These are phyloP conservation scores for Rhodotorula babjevae DNA, from an alignment of 768 basidiomycete genomes.

Conservation along the genomic window DNA sequence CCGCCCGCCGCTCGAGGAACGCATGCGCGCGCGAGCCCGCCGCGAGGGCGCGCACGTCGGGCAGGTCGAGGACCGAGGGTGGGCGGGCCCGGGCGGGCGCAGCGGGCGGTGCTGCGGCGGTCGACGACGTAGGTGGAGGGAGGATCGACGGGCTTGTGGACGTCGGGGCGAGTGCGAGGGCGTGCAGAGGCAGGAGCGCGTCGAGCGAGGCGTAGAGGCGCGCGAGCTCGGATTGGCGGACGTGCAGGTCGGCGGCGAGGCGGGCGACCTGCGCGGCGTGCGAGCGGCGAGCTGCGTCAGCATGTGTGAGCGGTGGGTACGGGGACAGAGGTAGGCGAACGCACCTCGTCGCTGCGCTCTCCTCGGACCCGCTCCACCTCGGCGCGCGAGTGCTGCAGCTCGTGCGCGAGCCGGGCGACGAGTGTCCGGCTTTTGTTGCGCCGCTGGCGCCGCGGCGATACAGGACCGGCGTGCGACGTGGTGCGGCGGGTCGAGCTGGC, in stretches of 20 bases:
- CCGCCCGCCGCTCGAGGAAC: not conserved
- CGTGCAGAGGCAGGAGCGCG: not conserved
- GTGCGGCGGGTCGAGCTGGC: not conserved
- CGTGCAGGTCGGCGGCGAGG: not conserved
- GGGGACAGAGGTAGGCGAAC: not conserved
- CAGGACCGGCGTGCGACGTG: not conserved
- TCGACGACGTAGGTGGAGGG: not conserved
- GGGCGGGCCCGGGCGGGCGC: too few species aligned
- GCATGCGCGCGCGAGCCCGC: conserved; percentile 1
- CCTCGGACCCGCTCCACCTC: not conserved
- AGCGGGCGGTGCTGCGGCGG: not conserved
- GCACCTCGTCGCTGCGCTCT: conserved; percentile 1
- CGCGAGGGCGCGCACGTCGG: not conserved
- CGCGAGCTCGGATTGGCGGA: not conserved
- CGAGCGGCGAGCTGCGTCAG: too few species aligned
- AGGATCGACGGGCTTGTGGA: not conserved
- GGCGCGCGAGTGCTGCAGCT: not conserved
- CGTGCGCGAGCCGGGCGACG: not conserved
- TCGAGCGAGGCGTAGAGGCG: conserved; percentile 17
- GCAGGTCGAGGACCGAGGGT: conserved; percentile 8
- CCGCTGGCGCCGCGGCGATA: not conserved
- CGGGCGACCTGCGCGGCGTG: conserved; percentile 1
- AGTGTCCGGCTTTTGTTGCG: not conserved
- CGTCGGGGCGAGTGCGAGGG: not conserved
- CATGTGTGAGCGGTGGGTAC: too few species aligned